Conservation (phyloP, 306 rosid species). For the Hippophae rhamnoides region DNA sequence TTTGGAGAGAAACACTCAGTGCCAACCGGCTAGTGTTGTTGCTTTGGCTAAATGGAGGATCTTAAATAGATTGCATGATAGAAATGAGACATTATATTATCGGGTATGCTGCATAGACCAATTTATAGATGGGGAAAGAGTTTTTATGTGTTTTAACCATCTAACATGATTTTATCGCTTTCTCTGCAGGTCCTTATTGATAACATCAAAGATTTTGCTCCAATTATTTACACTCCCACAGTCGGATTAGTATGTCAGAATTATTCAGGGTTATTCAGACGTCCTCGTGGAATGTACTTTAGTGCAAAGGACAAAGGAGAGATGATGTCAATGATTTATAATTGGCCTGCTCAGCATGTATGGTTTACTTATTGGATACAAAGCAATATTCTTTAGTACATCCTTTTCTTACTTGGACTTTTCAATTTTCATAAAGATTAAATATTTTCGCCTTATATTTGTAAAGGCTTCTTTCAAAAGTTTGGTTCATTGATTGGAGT, state of each 20-base stretch:
- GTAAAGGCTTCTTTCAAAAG: not conserved
- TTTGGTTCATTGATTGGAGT: not conserved
- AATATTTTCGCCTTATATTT: not conserved
- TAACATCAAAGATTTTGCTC: slow-evolving; percentile 87
- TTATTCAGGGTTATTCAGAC: slow-evolving; percentile 90
- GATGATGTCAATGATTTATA: slow-evolving; percentile 99
- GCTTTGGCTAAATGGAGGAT: slow-evolving; percentile 96
- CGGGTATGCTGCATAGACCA: slow-evolving; percentile 54
- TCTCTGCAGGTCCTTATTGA: slow-evolving; percentile 76
- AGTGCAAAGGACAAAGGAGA: slow-evolving; percentile 98
- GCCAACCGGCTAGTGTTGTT: slow-evolving; percentile 59
- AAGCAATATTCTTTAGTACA: not conserved
- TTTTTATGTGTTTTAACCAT: not conserved
- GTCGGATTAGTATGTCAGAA: slow-evolving; percentile 96
- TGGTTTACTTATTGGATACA: slow-evolving; percentile 10
- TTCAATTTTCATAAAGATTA: not conserved
- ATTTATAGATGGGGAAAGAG: not conserved
- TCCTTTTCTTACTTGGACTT: not conserved
- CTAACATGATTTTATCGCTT: slow-evolving; percentile 16
- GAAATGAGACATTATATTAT: slow-evolving; percentile 90
- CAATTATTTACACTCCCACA: slow-evolving; percentile 92
- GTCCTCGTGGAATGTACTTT: slow-evolving; percentile 99
- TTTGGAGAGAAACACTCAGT: slow-evolving; percentile 74
- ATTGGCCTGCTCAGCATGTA: slow-evolving; percentile 88
- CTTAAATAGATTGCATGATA: slow-evolving; percentile 88